Evolutionary conservation across 768 basidiomycete species (phyloP).

Genomic region (Albatrellus ellisii): DNA sequence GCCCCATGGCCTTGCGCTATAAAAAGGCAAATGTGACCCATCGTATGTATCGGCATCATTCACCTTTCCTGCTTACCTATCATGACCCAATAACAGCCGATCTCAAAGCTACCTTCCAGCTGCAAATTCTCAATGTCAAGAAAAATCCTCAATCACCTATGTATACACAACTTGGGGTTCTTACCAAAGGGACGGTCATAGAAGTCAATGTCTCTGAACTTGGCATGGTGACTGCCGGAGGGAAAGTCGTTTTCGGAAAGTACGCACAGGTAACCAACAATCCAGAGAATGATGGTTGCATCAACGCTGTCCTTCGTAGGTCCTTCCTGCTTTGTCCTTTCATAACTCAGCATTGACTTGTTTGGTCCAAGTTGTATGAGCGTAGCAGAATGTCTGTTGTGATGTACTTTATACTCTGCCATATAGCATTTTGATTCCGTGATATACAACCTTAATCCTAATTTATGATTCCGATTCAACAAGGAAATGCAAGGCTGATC

Average conservation of each 20-base stretch:
- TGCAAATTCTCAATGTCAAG: slow-evolving; percentile 96
- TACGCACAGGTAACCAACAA: slow-evolving; percentile 93
- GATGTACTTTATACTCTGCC: too few relatives aligned
- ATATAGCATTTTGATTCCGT: too few relatives aligned
- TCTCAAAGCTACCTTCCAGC: slow-evolving; percentile 95
- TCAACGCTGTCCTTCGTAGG: slow-evolving; percentile 87
- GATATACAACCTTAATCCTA: too few relatives aligned
- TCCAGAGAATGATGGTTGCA: slow-evolving; percentile 93
- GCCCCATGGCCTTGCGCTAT: slow-evolving; percentile 95
- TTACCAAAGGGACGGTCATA: slow-evolving; percentile 97
- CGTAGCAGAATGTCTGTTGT: too few relatives aligned
- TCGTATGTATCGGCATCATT: slow-evolving; percentile 39
- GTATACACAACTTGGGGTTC: slow-evolving; percentile 91
- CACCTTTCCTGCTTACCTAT: too few relatives aligned
- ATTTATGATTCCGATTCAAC: too few relatives aligned
- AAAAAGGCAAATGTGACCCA: slow-evolving; percentile 99
- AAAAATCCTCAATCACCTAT: slow-evolving; percentile 99
- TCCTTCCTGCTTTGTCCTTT: too few relatives aligned
- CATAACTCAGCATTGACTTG: too few relatives aligned
- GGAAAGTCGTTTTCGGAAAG: slow-evolving; percentile 89
- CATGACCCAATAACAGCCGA: slow-evolving; percentile 81
- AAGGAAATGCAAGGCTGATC: too few relatives aligned
- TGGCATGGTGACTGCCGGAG: slow-evolving; percentile 94
- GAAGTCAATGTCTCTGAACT: slow-evolving; percentile 99
- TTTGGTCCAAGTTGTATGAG: too few relatives aligned